Evolutionary conservation across 805 yeast genomes (phyloP).

Genomic region (Sugiyamaella lignohabitans): DNA sequence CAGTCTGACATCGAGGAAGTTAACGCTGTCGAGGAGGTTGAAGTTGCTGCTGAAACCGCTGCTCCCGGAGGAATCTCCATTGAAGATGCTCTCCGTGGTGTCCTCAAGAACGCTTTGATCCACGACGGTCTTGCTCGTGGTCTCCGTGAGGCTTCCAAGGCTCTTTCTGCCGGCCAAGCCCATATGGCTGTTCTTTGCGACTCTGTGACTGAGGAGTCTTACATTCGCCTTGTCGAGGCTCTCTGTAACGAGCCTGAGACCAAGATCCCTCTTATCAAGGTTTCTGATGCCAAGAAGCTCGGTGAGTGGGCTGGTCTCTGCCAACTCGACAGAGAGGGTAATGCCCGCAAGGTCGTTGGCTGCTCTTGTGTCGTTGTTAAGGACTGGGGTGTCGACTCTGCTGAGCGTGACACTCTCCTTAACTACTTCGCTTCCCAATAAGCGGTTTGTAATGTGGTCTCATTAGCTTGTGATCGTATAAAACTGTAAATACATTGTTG

Average conservation of each 20-base stretch:
- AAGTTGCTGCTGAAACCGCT: slow-evolving; percentile 74
- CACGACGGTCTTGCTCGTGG: slow-evolving; percentile 99
- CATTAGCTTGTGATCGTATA: too few relatives aligned
- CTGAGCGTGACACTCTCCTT: slow-evolving; percentile 91
- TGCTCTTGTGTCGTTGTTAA: slow-evolving; percentile 99
- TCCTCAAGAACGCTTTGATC: slow-evolving; percentile 94
- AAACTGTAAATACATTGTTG: too few relatives aligned
- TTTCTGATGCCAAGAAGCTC: slow-evolving; percentile 97
- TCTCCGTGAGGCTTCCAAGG: slow-evolving; percentile 99
- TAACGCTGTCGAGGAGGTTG: slow-evolving; percentile 74
- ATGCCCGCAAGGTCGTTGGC: slow-evolving; percentile 99
- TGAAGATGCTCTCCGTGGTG: slow-evolving; percentile 97
- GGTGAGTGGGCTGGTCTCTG: slow-evolving; percentile 99
- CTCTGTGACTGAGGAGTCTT: slow-evolving; percentile 96
- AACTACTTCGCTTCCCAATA: slow-evolving; percentile 92
- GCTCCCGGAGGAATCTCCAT: slow-evolving; percentile 84
- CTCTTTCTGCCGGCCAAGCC: slow-evolving; percentile 95
- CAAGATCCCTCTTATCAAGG: slow-evolving; percentile 97
- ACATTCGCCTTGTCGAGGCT: slow-evolving; percentile 97
- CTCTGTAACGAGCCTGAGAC: slow-evolving; percentile 96
- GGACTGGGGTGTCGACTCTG: slow-evolving; percentile 99
- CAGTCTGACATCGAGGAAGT: slow-evolving; percentile 92
- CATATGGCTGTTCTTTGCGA: slow-evolving; percentile 96
- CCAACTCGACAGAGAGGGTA: slow-evolving; percentile 99
- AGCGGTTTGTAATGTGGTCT: slow-evolving; percentile 21